Percentiles rank a stretch among this genome's conserved stretches.
These are phyloP conservation scores for Ashbya aceris DNA, from an alignment of 1,139 yeast species.

Conservation along the genomic window DNA sequence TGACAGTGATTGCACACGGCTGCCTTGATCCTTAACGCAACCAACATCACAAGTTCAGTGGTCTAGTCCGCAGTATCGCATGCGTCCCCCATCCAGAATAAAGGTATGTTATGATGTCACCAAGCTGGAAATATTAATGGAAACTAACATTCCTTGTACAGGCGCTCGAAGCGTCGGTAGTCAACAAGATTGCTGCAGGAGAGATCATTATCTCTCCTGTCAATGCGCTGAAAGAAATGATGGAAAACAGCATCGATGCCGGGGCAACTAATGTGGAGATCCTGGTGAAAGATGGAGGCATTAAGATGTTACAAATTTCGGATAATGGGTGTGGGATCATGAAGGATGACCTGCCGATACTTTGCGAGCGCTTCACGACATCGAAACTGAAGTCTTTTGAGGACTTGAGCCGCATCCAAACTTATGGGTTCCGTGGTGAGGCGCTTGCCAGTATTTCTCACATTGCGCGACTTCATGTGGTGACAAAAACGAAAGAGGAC, in stretches of 20 bases:
- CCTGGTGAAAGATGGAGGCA: conserved; percentile 55
- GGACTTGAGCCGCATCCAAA: conserved; percentile 41
- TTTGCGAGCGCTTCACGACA: conserved; percentile 63
- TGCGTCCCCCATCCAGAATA: conserved; percentile 1
- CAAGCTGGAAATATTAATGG: not conserved
- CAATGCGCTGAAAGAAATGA: conserved; percentile 67
- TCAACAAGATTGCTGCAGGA: conserved; percentile 93
- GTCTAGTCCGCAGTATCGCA: too few relatives aligned
- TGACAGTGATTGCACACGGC: too few relatives aligned
- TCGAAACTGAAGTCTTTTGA: conserved; percentile 50
- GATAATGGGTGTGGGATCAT: conserved; percentile 76
- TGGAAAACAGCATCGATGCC: conserved; percentile 79
- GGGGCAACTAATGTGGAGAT: conserved; percentile 54
- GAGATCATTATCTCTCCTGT: conserved; percentile 93
- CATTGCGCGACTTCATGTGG: conserved; percentile 59
- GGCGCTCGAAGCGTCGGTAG: conserved; percentile 38
- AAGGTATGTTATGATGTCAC: conserved; percentile 4
- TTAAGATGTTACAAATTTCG: conserved; percentile 49
- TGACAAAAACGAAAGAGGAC: conserved; percentile 56
- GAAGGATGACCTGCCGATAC: conserved; percentile 46
- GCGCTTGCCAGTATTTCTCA: conserved; percentile 67
- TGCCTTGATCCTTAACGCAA: too few relatives aligned
- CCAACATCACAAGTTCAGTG: too few relatives aligned
- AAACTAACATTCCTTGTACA: not conserved
- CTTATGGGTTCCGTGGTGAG: conserved; percentile 79